A percentile compares a stretch with the other conserved stretches of the same genome.
These are phyloP conservation scores for Rubia yunnanensis DNA, from an alignment of 257 asterid species.

Conservation along the genomic window DNA sequence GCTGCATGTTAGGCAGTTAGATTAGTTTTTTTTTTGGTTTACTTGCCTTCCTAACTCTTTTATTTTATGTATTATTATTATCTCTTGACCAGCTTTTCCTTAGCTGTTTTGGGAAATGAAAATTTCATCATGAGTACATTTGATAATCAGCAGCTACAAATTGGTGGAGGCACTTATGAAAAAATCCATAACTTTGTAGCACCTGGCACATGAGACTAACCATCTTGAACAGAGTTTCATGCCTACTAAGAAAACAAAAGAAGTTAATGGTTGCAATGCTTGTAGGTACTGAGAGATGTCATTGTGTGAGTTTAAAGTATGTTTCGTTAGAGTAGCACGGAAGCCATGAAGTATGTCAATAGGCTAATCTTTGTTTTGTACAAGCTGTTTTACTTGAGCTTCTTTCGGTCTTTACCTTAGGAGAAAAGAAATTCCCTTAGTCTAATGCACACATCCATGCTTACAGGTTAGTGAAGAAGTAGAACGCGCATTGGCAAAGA, in stretches of 20 bases:
- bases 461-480: conserved; percentile 98
- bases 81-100: not conserved
- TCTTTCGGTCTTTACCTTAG: not conserved
- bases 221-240: too few species aligned
- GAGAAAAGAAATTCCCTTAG: not conserved
- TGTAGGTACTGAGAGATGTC: not conserved
- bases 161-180: not conserved
- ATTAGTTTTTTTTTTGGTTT: not conserved
- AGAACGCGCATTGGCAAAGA: conserved; percentile 92
- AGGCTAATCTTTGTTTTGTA: not conserved
- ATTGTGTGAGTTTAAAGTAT: not conserved
- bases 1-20: not conserved
- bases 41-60: not conserved
- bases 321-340: not conserved
- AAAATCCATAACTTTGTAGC: not conserved
- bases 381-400: not conserved
- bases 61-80: not conserved
- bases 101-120: not conserved
- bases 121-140: not conserved
- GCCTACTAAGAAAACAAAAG: not conserved
- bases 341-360: not conserved
- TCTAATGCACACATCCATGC: conserved; percentile 4
- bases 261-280: not conserved
- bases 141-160: not conserved
- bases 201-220: not conserved